Conservation (phyloP, 192 early-diverging fungal species). For the Gamsiella multidivaricata region DNA sequence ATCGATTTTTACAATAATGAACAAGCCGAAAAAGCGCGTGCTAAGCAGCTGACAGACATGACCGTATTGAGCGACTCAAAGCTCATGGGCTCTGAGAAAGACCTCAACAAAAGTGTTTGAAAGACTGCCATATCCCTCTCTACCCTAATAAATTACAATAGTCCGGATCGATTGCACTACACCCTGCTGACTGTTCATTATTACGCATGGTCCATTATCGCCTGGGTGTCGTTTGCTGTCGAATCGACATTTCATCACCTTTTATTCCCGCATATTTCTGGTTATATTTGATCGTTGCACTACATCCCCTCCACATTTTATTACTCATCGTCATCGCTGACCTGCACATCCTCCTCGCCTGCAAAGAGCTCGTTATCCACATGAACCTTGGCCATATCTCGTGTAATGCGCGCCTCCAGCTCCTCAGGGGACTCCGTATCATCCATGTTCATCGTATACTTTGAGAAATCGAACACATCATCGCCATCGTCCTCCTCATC, state of each 20-base stretch:
- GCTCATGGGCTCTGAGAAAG: background rate
- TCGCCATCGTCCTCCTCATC: constrained; percentile 80
- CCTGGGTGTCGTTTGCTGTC: no score
- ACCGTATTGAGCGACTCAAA: background rate
- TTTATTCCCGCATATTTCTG: no score
- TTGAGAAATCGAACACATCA: constrained; percentile 84
- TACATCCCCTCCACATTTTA: background rate
- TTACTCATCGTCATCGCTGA: constrained; percentile 72
- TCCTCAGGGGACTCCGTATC: constrained; percentile 59
- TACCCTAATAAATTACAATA: no score
- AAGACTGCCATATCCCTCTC: no score
- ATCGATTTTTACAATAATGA: constrained; percentile 31
- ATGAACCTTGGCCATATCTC: constrained; percentile 40
- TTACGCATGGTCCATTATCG: no score
- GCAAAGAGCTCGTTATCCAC: constrained; percentile 74
- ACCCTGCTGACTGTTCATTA: no score
- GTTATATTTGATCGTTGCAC: no score
- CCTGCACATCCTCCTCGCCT: constrained; percentile 69
- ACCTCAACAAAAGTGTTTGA: background rate
- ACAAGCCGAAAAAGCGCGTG: constrained; percentile 15
- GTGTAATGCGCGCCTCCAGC: constrained; percentile 44
- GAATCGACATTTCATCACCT: no score
- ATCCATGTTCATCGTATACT: constrained; percentile 75
- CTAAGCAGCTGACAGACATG: background rate
- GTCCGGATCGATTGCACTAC: no score